These are phyloP conservation scores for Fraxinus nigra DNA, from an alignment of 305 asterid genomes.

Conservation along the genomic window DNA sequence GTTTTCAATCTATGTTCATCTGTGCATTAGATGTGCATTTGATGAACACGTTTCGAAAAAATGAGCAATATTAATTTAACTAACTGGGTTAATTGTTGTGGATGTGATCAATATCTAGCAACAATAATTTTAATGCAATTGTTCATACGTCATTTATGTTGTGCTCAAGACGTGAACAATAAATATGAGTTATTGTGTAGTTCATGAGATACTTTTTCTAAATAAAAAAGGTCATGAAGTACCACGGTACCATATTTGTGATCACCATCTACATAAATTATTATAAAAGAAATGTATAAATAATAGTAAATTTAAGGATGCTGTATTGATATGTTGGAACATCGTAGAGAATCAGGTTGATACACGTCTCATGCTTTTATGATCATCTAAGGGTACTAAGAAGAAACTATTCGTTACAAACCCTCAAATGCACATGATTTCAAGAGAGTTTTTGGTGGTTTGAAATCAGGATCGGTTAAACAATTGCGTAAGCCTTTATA, in stretches of 20 bases:
- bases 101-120: not conserved
- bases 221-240: not conserved
- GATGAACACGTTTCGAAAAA: not conserved
- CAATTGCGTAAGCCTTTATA: not conserved
- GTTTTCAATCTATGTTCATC: too few species aligned
- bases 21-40: too few species aligned
- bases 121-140: not conserved
- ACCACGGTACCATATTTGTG: not conserved
- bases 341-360: not conserved
- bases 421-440: not conserved
- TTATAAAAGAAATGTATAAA: too few species aligned
- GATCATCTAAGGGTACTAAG: not conserved
- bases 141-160: too few species aligned
- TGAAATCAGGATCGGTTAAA: not conserved
- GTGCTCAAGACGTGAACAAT: too few species aligned
- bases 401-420: too few species aligned
- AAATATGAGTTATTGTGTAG: not conserved
- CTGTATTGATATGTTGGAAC: too few species aligned
- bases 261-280: too few species aligned
- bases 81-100: too few species aligned
- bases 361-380: not conserved
- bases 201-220: not conserved
- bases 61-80: too few species aligned
- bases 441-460: not conserved
- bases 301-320: too few species aligned